Percentiles rank a stretch among this genome's conserved stretches.
phyloP scores from a whole-genome alignment of 371 early-diverging fungal species.

The Rhizopus microsporus region DNA sequence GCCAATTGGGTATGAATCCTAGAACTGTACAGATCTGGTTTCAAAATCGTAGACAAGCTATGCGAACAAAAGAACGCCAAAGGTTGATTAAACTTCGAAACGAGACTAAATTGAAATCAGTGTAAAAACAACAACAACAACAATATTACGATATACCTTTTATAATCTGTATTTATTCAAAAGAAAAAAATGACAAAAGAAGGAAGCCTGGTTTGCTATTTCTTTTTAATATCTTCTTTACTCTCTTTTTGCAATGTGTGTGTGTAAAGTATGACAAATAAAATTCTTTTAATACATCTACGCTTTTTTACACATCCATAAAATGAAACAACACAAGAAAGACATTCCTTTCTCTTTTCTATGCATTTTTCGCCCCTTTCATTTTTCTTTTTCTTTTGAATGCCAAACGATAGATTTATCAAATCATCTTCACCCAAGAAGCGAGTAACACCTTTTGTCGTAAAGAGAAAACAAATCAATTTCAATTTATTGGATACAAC shows the following conservation, averaged over 20 bases:
- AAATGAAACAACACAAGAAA: too few relatives aligned
- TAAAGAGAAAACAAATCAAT: conserved; percentile 42
- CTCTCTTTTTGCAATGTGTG: not conserved
- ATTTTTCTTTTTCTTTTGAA: not conserved
- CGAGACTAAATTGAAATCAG: conserved; percentile 10
- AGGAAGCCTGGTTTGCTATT: not conserved
- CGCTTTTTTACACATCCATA: too few relatives aligned
- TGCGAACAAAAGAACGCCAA: conserved; percentile 58
- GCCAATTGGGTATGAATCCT: conserved; percentile 84
- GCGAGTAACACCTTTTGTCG: conserved; percentile 11
- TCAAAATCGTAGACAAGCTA: conserved; percentile 86
- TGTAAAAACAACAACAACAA: not conserved
- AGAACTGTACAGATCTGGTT: conserved; percentile 95
- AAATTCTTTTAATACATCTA: too few relatives aligned
- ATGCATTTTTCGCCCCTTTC: not conserved
- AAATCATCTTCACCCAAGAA: conserved; percentile 5
- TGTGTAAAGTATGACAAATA: too few relatives aligned
- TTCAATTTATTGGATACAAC: conserved; percentile 30
- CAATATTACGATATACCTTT: not conserved
- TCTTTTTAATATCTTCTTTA: not conserved
- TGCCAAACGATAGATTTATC: not conserved
- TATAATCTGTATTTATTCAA: not conserved
- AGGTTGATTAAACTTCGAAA: conserved; percentile 32
- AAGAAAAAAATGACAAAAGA: conserved; percentile 3
- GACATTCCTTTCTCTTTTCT: too few relatives aligned